A percentile compares a stretch with the other conserved stretches of the same genome.
Conservation (phyloP, 2,329 filamentous ascomycete genomes). For the Apiospora arundinis region DNA sequence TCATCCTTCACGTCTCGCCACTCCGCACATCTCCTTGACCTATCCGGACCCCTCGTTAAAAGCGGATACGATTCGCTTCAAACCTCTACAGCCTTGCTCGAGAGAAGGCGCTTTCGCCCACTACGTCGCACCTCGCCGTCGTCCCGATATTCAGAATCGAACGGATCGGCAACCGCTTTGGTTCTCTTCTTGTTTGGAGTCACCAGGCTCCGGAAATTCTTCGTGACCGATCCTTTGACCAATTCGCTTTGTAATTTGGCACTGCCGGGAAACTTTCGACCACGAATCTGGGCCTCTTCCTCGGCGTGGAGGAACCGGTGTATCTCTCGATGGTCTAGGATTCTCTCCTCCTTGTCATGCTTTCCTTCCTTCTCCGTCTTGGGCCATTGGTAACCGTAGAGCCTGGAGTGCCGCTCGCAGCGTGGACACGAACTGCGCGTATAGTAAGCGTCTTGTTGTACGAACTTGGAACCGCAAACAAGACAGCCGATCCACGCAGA, state of each 20-base stretch:
- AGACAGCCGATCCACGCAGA: conserved; percentile 90
- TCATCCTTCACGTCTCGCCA: background rate
- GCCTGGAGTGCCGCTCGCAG: conserved; percentile 92
- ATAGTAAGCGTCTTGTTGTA: conserved; percentile 87
- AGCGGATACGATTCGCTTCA: background rate
- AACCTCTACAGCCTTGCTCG: background rate
- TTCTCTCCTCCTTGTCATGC: conserved; percentile 71
- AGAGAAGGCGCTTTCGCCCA: background rate
- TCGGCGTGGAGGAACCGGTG: conserved; percentile 81
- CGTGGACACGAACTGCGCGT: conserved; percentile 87
- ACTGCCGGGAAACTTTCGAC: conserved; percentile 36
- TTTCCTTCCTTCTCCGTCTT: conserved; percentile 86
- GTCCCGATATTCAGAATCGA: background rate
- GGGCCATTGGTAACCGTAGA: conserved; percentile 95
- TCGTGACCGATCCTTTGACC: background rate
- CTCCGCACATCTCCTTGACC: background rate
- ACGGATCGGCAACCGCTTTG: background rate
- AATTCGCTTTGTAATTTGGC: background rate
- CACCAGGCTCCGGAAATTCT: background rate
- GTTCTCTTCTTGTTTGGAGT: background rate
- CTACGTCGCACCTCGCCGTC: background rate
- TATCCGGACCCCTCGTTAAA: no score
- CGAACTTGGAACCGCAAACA: conserved; percentile 81
- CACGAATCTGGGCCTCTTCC: conserved; percentile 66
- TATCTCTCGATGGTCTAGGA: conserved; percentile 85